Base-by-base conservation (phyloP, 495 filamentous ascomycete species). In the Lasiosphaeria miniovina region DNA sequence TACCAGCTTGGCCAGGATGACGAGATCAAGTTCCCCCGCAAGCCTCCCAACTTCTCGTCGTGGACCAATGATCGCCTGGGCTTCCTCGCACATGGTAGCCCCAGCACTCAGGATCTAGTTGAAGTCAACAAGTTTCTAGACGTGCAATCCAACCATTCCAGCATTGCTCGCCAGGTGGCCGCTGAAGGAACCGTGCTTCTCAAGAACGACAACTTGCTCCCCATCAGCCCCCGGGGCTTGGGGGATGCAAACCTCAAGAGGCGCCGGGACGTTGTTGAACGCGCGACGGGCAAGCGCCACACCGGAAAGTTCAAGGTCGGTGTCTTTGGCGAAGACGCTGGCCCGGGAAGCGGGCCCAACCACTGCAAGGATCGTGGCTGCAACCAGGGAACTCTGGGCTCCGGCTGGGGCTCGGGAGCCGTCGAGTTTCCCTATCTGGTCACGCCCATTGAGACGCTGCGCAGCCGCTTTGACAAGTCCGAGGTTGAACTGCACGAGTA, bases 401-500 rank as follows among this genome's bases (percentile, higher is more conserved):
- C 85, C 1, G 93, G 93, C 32, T 98, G 93, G 93, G 93, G 93
- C 35, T 92, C 88, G 51, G 93, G 93, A 4, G 84, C 90, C 3
- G 93, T 91, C 33, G 88, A 96, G 49, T 95, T 92, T 58, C 89
- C 93, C 0, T 93, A 93, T 66, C 78, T 96, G 0, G 73, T 92
- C 17, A 79, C 84, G 3, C 92, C 92, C 1, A 71, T 84, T 38
- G 81, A 88, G 34, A 88, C 88, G 11, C 73, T 96, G 6, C 74
- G 81, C 50, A 65, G 71, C 9, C 78, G 83, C 2, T 90, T 90
- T 74, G 76, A 84, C 58, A 67, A 74, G 11, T 77, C 84, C 14
- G 75, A 75, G 33, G 86, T 90, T 1, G 74, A 86, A 9, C 65
- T 90, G 8, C 81, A 79, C 2, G 78, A 83, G 6, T 86, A 80